phyloP scores from a whole-genome alignment of 2,329 filamentous ascomycete genomes.

The Hypoxylon sp. region DNA sequence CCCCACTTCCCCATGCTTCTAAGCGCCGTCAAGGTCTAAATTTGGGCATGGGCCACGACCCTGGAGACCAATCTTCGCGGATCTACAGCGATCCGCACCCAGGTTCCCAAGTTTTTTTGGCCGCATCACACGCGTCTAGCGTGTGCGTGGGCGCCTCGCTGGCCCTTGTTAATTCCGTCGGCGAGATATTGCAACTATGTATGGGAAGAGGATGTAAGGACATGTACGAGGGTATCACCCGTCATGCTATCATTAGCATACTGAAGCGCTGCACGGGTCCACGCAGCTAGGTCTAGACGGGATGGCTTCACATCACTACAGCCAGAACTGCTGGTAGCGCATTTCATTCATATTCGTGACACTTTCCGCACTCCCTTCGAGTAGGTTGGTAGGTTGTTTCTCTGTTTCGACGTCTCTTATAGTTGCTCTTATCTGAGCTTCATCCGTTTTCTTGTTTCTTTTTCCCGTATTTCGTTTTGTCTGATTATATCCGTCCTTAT shows the following conservation, averaged over 20 bases:
- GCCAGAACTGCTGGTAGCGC: conserved; percentile 32
- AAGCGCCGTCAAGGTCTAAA: conserved; percentile 46
- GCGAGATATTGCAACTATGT: neutral
- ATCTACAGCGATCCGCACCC: conserved; percentile 21
- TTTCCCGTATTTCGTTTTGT: conserved; percentile 37
- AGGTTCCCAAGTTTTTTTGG: conserved; percentile 10
- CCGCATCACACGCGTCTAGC: conserved; percentile 35
- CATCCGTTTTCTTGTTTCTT: conserved; percentile 35
- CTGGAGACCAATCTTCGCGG: conserved; percentile 42
- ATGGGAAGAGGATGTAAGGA: neutral
- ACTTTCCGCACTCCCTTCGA: conserved; percentile 37
- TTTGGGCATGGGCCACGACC: conserved; percentile 29
- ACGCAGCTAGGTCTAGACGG: conserved; percentile 22
- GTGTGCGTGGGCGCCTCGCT: conserved; percentile 46
- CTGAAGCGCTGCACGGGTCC: conserved; percentile 31
- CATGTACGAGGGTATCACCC: conserved; percentile 41
- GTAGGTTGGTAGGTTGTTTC: conserved; percentile 30
- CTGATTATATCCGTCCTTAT: conserved; percentile 21
- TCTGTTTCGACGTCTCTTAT: conserved; percentile 38
- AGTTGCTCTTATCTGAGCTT: conserved; percentile 25
- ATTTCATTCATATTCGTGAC: conserved; percentile 45
- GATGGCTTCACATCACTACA: conserved; percentile 37
- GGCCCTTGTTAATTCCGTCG: conserved; percentile 24
- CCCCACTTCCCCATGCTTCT: conserved; percentile 25
- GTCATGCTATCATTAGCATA: conserved; percentile 46